Evolutionary conservation across 768 basidiomycete genomes (phyloP).

Genomic region (Trametes gibbosa): DNA sequence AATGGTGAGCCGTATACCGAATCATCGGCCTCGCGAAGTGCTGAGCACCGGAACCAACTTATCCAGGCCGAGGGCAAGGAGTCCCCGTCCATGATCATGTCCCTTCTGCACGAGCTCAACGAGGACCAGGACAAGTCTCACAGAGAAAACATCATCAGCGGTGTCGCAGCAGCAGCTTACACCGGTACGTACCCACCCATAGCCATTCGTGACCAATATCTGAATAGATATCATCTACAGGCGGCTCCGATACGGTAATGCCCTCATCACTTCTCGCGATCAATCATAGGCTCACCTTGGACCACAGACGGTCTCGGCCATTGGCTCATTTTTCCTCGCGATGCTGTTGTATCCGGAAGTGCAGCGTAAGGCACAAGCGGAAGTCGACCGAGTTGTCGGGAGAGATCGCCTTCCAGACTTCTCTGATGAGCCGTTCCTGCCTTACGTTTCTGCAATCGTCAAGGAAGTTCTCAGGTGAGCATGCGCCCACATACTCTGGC

Average conservation of each 20-base stretch:
- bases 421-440: conserved; percentile 25
- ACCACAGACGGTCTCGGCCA: conserved; percentile 20
- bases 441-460: conserved; percentile 34
- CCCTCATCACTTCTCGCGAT: not conserved
- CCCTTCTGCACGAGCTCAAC: conserved; percentile 9
- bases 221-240: not conserved
- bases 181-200: conserved; percentile 14
- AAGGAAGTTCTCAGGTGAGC: conserved; percentile 30
- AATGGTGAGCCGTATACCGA: conserved; percentile 15
- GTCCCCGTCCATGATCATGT: conserved; percentile 17
- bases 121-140: conserved; percentile 15
- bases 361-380: conserved; percentile 34
- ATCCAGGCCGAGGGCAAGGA: conserved; percentile 19
- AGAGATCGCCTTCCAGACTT: conserved; percentile 30
- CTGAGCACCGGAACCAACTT: not conserved
- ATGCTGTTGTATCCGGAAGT: conserved; percentile 33
- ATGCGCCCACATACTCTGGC: not conserved
- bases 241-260: conserved; percentile 23
- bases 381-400: conserved; percentile 39
- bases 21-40: not conserved
- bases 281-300: not conserved
- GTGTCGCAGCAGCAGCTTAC: conserved; percentile 20
- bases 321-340: conserved; percentile 31
- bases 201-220: not conserved
- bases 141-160: conserved; percentile 19